phyloP scores from a whole-genome alignment of 208 protist species.

The Endotrypanum monterogeii region DNA sequence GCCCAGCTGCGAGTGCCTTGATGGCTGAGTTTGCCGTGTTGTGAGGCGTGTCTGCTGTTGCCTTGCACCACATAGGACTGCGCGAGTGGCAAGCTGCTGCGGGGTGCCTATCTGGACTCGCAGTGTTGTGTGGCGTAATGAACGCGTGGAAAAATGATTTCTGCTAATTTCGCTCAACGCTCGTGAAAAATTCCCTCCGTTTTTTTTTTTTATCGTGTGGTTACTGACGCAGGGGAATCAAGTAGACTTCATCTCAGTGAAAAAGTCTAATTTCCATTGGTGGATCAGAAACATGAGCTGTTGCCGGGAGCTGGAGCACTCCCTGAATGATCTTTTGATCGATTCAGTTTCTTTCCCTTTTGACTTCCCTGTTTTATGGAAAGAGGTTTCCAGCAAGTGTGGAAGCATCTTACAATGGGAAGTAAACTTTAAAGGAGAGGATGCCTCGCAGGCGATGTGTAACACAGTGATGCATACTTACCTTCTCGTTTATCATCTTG shows the following conservation, averaged over 20 bases:
- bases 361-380: constrained; percentile 39
- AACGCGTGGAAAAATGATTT: neutral
- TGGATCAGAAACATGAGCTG: constrained; percentile 4
- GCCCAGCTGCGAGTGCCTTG: neutral
- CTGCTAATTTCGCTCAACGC: neutral
- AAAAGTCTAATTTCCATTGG: neutral
- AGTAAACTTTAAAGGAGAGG: constrained; percentile 3
- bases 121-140: neutral
- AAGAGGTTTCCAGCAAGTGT: constrained; percentile 34
- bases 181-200: neutral
- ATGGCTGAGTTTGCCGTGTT: neutral
- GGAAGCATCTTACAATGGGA: constrained; percentile 39
- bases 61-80: neutral
- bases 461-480: constrained; percentile 37
- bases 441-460: constrained; percentile 30
- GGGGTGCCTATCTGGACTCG: neutral
- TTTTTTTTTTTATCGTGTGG: neutral
- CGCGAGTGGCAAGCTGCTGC: neutral
- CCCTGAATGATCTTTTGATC: constrained; percentile 31
- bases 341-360: constrained; percentile 34
- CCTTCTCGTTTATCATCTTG: constrained; percentile 50
- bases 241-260: neutral
- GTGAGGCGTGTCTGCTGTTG: neutral
- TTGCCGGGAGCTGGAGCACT: constrained; percentile 25
- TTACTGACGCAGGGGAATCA: too few relatives aligned